phyloP scores from a whole-genome alignment of 768 basidiomycete species.

The Boletus pseudopeckii region DNA sequence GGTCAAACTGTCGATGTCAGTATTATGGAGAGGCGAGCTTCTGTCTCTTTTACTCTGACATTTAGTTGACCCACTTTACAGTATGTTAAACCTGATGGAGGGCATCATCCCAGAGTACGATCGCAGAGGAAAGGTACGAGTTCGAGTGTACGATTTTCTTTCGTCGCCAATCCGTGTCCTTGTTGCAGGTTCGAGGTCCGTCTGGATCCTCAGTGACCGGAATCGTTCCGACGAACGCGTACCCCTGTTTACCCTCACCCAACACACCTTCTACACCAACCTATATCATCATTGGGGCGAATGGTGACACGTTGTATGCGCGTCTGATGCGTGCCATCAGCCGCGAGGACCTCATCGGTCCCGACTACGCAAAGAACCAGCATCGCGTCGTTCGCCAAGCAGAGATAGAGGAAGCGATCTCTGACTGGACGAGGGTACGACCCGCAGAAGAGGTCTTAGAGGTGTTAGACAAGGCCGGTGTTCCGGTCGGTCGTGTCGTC shows the following conservation, averaged over 20 bases:
- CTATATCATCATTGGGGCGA: constrained; percentile 70
- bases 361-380: constrained; percentile 43
- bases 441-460: constrained; percentile 52
- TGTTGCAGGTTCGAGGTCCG: constrained; percentile 57
- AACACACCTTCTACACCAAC: constrained; percentile 39
- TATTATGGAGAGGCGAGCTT: constrained; percentile 60
- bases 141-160: not conserved
- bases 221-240: constrained; percentile 73
- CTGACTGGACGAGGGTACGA: constrained; percentile 51
- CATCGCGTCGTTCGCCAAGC: constrained; percentile 40
- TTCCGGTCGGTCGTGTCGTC: constrained; percentile 64
- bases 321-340: constrained; percentile 61
- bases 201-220: constrained; percentile 75
- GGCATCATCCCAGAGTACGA: constrained; percentile 75
- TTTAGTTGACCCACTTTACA: constrained; percentile 20
- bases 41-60: not conserved
- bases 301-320: constrained; percentile 66
- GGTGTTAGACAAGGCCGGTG: constrained; percentile 47
- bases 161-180: not conserved
- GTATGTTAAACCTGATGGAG: constrained; percentile 77
- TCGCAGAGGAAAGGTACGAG: constrained; percentile 58
- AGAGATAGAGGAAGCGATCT: constrained; percentile 61
- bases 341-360: constrained; percentile 57
- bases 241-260: constrained; percentile 55
- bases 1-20: constrained; percentile 71